Evolutionary conservation across 768 basidiomycete genomes (phyloP).

Genomic region (Boletus reticulatus): DNA sequence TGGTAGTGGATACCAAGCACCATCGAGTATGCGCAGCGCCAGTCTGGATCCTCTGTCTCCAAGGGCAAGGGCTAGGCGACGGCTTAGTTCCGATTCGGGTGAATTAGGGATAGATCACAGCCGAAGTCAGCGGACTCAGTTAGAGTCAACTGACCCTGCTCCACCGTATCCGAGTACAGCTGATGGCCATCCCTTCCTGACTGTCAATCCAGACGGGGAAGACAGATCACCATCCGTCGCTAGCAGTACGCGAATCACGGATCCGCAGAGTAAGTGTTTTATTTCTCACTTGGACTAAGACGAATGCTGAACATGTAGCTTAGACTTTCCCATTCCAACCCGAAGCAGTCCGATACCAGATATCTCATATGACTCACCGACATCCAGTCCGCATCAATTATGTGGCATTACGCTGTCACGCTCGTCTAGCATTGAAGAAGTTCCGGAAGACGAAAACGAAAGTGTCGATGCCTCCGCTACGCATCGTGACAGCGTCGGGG

Average conservation of each 20-base stretch:
- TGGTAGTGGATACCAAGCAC: neutral
- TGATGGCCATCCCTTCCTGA: neutral
- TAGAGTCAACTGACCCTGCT: conserved; percentile 15
- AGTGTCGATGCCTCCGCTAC: conserved; percentile 5
- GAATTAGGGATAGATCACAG: neutral
- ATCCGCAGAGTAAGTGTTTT: conserved; percentile 9
- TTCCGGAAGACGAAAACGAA: conserved; percentile 33
- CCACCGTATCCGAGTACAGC: conserved; percentile 32
- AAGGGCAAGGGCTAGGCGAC: conserved; percentile 6
- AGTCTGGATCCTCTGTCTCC: conserved; percentile 10
- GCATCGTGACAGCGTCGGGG: conserved; percentile 2
- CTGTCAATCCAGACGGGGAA: neutral
- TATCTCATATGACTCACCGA: conserved; percentile 3
- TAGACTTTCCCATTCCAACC: conserved; percentile 11
- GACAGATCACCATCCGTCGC: conserved; percentile 8
- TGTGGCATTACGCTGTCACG: conserved; percentile 30
- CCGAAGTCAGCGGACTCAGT: neutral
- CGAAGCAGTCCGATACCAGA: conserved; percentile 1
- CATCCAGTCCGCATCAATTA: conserved; percentile 6
- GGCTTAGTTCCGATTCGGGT: conserved; percentile 4
- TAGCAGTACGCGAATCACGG: conserved; percentile 8
- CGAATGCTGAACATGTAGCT: neutral
- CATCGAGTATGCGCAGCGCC: conserved; percentile 1
- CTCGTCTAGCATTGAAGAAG: conserved; percentile 42
- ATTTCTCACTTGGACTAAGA: neutral